These are phyloP conservation scores for Parascedosporium putredinis DNA, from an alignment of 2,329 filamentous ascomycete species.

Conservation along the genomic window DNA sequence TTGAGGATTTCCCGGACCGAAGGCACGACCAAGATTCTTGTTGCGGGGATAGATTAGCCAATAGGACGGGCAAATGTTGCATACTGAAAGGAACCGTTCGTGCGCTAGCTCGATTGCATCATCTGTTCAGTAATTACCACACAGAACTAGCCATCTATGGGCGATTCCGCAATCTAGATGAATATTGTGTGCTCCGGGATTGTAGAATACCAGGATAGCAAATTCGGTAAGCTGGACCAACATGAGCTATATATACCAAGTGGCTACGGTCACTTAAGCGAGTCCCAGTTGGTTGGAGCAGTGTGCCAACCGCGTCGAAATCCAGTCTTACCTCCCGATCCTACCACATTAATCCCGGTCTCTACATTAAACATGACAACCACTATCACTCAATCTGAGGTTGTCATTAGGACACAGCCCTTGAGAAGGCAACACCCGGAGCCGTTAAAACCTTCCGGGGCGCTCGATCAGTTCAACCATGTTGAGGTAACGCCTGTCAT, in stretches of 20 bases:
- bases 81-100: neutral
- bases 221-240: neutral
- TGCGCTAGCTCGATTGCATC: neutral
- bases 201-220: neutral
- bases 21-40: neutral
- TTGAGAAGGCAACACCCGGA: neutral
- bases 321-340: neutral
- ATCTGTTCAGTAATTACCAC: neutral
- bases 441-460: slow-evolving; percentile 25
- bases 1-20: neutral
- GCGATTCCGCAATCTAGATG: neutral
- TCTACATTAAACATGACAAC: neutral
- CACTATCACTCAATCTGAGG: neutral
- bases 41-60: neutral
- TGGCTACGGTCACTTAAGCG: neutral
- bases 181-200: neutral
- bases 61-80: neutral
- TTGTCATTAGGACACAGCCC: neutral
- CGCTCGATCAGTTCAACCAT: slow-evolving; percentile 30
- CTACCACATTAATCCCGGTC: neutral
- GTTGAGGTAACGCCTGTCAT: slow-evolving; percentile 45
- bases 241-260: neutral
- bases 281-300: no score
- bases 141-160: neutral
- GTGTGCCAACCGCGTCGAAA: neutral